Base-by-base conservation (phyloP, 805 yeast species). In the Candida montana region DNA sequence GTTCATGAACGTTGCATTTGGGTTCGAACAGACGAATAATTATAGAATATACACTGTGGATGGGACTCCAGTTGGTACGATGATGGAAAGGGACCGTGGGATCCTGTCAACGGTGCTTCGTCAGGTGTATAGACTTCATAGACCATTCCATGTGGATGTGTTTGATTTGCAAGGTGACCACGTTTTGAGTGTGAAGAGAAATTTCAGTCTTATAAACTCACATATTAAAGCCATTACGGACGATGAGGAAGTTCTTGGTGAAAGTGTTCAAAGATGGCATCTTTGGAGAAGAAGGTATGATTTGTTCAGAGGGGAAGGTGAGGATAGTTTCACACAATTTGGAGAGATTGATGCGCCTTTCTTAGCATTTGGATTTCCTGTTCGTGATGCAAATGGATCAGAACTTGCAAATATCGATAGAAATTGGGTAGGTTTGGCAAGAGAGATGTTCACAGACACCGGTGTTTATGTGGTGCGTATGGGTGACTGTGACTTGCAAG, bases 361-460 rank as follows among this genome's bases (percentile, higher is more conserved):
- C 45, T 64, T 93, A 37, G 74, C 95, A 10, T 91, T 89, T 69
- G 86, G 83, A 42, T 93, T 93, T 61, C 90, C 95, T 0, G 83
- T 88, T 3, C 55, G 52, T 28, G 78, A 88, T 58, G 79, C 70
- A 31, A 39, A 66, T 1, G 81, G 80, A 0, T 64, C 70, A 13
- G 75, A 84, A 1, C 64, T 83, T 41, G 96, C 83, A 0, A 70
- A 84, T 2, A 91, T 93, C 2, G 93, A 88, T 60, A 74, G 98
- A 53, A 89, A 89, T 61, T 93, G 96, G 93, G 95, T 85, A 6
- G 99, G 99, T 0, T 65, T 93, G 32, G 95, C 95, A 3, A 74
- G 97, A 54, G 99, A 93, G 58, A 63, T 90, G 54, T 83, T 91
- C 56, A 90, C 98, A 0, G 98, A 93, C 62, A 85, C 96, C 0